Conservation (phyloP, 345 rosid genomes). For the Ricinus communis region DNA sequence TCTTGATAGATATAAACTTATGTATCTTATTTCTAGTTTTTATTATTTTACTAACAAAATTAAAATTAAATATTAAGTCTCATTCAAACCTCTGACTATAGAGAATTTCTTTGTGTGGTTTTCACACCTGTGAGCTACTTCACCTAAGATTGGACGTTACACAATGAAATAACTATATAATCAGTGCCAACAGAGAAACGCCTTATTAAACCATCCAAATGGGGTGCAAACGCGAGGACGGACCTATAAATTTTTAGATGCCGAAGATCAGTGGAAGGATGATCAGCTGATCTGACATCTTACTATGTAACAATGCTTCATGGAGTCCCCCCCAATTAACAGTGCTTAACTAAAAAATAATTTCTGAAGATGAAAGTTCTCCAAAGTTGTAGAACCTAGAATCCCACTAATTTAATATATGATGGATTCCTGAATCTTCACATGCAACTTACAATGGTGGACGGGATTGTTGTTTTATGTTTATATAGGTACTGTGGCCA, state of each 20-base stretch:
- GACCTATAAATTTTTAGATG: neutral
- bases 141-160: neutral
- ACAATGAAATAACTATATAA: neutral
- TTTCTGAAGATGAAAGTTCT: neutral
- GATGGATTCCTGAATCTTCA: neutral
- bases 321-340: neutral
- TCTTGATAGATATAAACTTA: too few relatives aligned
- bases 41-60: too few relatives aligned
- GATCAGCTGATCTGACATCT: neutral
- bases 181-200: neutral
- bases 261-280: neutral
- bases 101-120: neutral
- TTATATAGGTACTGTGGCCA: slow-evolving; percentile 7
- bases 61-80: too few relatives aligned
- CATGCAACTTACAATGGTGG: neutral
- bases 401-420: neutral
- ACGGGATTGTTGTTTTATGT: neutral
- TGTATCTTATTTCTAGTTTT: too few relatives aligned
- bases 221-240: neutral
- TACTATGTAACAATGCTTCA: neutral
- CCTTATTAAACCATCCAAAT: neutral
- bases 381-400: neutral
- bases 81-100: too few relatives aligned
- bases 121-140: neutral
- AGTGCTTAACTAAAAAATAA: neutral